Conservation (phyloP, 2,329 filamentous ascomycete genomes). For the Tolypocladium sp. region DNA sequence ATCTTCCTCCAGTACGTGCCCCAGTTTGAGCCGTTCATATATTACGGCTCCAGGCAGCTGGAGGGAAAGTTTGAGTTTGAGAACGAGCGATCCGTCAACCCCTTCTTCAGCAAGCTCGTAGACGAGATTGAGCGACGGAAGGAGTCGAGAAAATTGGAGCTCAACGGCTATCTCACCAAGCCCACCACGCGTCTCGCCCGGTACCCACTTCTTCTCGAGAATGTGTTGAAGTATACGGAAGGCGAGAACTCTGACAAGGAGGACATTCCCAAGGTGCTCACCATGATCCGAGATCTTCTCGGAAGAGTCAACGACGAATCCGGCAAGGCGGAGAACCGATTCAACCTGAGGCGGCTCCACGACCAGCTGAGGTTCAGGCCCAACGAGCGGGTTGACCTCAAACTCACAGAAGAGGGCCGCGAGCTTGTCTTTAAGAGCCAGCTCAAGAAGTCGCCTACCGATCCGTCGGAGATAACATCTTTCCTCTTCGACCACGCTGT, state of each 20-base stretch:
- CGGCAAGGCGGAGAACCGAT: constrained; percentile 94
- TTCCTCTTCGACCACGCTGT: constrained; percentile 97
- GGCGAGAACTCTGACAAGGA: constrained; percentile 83
- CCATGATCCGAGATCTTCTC: constrained; percentile 77
- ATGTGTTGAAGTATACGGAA: constrained; percentile 84
- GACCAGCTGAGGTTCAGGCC: constrained; percentile 85
- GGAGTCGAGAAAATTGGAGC: constrained; percentile 89
- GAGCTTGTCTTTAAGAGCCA: constrained; percentile 91
- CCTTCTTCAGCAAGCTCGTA: constrained; percentile 80
- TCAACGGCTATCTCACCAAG: constrained; percentile 97
- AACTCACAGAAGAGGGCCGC: constrained; percentile 85
- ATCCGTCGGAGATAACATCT: constrained; percentile 81
- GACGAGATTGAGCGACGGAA: constrained; percentile 94
- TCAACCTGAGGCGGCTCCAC: constrained; percentile 87
- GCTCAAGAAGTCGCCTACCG: constrained; percentile 85
- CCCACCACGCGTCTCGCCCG: constrained; percentile 90
- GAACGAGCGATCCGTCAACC: constrained; percentile 82
- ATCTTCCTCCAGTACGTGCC: constrained; percentile 90
- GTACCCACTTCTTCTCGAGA: constrained; percentile 86
- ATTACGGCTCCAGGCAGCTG: constrained; percentile 90
- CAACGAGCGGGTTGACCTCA: constrained; percentile 86
- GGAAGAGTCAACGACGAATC: constrained; percentile 88
- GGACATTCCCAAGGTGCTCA: constrained; percentile 84
- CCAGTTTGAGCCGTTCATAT: constrained; percentile 90
- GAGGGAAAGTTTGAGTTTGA: constrained; percentile 98